Conservation (phyloP, 495 filamentous ascomycete species). For the Tuber magnatum region DNA sequence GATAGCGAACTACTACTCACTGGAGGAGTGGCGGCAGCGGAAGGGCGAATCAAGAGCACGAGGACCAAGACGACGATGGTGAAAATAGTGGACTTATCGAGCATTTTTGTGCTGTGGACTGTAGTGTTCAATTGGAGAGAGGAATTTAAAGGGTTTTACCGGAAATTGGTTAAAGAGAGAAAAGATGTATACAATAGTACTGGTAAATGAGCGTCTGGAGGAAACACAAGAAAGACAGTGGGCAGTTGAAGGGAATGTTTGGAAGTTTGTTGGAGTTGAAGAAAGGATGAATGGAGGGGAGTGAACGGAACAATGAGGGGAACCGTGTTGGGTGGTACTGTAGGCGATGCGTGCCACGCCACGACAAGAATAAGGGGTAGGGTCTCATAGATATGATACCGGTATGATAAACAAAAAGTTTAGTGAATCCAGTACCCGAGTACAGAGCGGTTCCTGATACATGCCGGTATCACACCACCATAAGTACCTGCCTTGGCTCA, state of each 20-base stretch:
- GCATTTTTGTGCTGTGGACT: slow-evolving; percentile 9
- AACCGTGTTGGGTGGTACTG: no score
- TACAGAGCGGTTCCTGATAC: no score
- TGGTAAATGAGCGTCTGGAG: not conserved
- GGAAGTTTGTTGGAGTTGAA: not conserved
- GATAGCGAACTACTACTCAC: not conserved
- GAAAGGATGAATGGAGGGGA: not conserved
- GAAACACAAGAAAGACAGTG: not conserved
- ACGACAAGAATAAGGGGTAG: no score
- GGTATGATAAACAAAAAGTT: no score
- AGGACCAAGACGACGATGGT: slow-evolving; percentile 5
- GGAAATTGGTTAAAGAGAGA: not conserved
- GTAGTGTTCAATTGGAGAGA: not conserved
- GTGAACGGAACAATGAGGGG: no score
- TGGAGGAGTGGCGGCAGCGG: slow-evolving; percentile 7
- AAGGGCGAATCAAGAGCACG: slow-evolving; percentile 1
- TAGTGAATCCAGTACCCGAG: no score
- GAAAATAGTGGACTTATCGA: slow-evolving; percentile 13
- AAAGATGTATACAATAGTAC: not conserved
- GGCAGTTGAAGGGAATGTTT: not conserved
- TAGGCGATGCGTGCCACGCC: no score
- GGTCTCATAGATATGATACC: no score
- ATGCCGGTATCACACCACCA: no score
- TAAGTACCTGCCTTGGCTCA: no score
- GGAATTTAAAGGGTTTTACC: not conserved